phyloP scores from a whole-genome alignment of 306 rosid genomes.

The Malus domestica region DNA sequence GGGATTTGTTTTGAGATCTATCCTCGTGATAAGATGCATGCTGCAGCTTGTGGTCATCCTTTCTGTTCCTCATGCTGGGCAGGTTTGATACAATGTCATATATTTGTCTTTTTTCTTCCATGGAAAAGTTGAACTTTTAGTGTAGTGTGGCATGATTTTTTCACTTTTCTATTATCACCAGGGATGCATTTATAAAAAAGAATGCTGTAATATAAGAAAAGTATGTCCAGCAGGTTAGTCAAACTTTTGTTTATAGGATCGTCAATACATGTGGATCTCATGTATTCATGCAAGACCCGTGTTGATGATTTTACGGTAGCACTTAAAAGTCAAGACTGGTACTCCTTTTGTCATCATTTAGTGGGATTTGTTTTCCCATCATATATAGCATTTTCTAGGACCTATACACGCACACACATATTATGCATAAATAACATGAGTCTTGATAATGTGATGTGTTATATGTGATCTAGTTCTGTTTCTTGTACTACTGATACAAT shows the following conservation, averaged over 20 bases:
- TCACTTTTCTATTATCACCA: neutral
- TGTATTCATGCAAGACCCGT: neutral
- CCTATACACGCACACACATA: neutral
- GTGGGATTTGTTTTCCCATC: neutral
- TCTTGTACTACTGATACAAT: neutral
- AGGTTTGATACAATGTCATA: constrained; percentile 27
- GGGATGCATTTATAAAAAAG: neutral
- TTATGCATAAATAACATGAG: neutral
- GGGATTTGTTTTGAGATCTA: constrained; percentile 55
- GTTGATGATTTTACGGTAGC: neutral
- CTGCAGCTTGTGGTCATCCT: constrained; percentile 55
- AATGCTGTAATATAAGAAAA: neutral
- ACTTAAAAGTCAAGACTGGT: neutral
- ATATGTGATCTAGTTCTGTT: neutral
- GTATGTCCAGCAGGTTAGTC: neutral
- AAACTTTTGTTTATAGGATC: neutral
- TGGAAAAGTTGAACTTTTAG: neutral
- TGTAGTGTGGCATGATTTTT: neutral
- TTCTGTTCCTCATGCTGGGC: constrained; percentile 50
- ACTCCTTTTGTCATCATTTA: neutral
- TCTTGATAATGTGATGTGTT: neutral
- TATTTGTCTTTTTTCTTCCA: neutral
- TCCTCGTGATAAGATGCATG: constrained; percentile 29
- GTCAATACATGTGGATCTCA: neutral
- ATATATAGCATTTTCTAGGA: neutral